A percentile compares a stretch with the other conserved stretches of the same genome.
Evolutionary conservation across 2,329 filamentous ascomycete species (phyloP).

Genomic region (Neofusicoccum sp.): DNA sequence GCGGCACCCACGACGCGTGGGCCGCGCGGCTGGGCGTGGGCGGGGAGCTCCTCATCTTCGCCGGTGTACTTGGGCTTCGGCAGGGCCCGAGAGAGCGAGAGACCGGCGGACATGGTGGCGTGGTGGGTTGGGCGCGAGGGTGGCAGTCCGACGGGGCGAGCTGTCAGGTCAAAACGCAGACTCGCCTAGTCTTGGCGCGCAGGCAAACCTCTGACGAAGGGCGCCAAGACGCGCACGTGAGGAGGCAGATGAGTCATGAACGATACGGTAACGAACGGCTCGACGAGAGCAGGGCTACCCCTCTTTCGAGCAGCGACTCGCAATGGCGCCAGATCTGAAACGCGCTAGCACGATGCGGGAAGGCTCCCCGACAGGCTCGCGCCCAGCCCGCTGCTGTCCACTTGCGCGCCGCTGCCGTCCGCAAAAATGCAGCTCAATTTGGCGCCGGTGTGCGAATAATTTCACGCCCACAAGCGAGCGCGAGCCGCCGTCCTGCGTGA

Average conservation of each 20-base stretch:
- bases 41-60: constrained; percentile 77
- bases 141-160: constrained; percentile 3
- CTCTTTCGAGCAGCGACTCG: background rate
- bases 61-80: constrained; percentile 90
- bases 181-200: background rate
- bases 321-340: background rate
- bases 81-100: constrained; percentile 75
- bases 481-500: constrained; percentile 5
- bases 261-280: background rate
- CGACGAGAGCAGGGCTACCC: background rate
- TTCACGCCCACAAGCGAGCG: background rate
- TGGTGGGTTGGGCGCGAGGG: constrained; percentile 11
- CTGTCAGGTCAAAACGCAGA: constrained; percentile 7
- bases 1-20: constrained; percentile 77
- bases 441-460: constrained; percentile 2
- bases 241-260: too few species aligned
- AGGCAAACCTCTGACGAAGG: background rate
- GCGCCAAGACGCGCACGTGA: background rate
- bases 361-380: background rate
- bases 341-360: background rate
- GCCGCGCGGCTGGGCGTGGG: constrained; percentile 70
- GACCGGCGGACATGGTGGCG: constrained; percentile 38
- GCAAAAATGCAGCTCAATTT: constrained; percentile 5
- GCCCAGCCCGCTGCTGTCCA: too few species aligned
- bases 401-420: background rate